A percentile compares a stretch with the other conserved stretches of the same genome.
phyloP scores from a whole-genome alignment of 2,329 filamentous ascomycete genomes.

The Alternaria metachromatica region DNA sequence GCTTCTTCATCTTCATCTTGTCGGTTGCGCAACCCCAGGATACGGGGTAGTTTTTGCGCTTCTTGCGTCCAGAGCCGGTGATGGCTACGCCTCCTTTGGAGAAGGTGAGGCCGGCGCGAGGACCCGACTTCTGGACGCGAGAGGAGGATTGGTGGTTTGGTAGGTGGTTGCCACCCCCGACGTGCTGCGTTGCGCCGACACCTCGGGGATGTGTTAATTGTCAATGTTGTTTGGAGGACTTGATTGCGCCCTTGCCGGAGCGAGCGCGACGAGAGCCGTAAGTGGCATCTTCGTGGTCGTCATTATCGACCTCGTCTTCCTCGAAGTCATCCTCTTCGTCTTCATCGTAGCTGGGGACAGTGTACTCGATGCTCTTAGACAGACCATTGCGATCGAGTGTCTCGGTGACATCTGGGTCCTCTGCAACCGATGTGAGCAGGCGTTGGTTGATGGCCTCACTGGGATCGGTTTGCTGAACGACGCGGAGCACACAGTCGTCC shows the following conservation, averaged over 20 bases:
- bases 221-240: conserved; percentile 61
- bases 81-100: conserved; percentile 74
- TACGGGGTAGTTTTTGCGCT: conserved; percentile 89
- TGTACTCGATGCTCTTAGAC: conserved; percentile 54
- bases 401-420: conserved; percentile 49
- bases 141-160: conserved; percentile 46
- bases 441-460: conserved; percentile 53
- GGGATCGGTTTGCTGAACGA: conserved; percentile 58
- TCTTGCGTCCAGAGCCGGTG: conserved; percentile 73
- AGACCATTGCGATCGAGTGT: conserved; percentile 50
- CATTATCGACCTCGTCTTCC: conserved; percentile 60
- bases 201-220: conserved; percentile 60
- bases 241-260: conserved; percentile 57
- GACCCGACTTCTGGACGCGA: conserved; percentile 24
- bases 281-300: conserved; percentile 60
- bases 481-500: conserved; percentile 71
- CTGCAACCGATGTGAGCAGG: conserved; percentile 49
- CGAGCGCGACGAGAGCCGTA: conserved; percentile 57
- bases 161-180: conserved; percentile 45
- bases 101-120: conserved; percentile 71
- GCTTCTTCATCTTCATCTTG: conserved; percentile 99
- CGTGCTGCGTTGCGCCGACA: conserved; percentile 47
- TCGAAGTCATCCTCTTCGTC: conserved; percentile 55
- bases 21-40: conserved; percentile 92
- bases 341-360: conserved; percentile 59